Conservation (phyloP, 2,329 filamentous ascomycete genomes). For the Trichoderma guizhouense region DNA sequence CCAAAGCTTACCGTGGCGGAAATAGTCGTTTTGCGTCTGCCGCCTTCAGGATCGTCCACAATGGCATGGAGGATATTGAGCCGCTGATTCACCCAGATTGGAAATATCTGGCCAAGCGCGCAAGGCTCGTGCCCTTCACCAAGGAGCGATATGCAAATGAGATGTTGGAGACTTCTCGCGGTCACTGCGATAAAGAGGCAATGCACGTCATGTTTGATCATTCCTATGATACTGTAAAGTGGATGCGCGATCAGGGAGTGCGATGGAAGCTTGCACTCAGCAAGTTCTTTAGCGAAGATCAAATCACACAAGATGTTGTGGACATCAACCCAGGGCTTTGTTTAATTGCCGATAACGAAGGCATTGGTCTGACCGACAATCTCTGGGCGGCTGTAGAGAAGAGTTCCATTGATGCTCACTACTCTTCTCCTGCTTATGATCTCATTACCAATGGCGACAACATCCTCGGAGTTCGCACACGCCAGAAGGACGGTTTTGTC, state of each 20-base stretch:
- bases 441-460: no score
- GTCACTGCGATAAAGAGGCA: slow-evolving; percentile 50
- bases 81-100: slow-evolving; percentile 60
- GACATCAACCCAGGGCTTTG: slow-evolving; percentile 27
- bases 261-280: slow-evolving; percentile 47
- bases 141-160: slow-evolving; percentile 52
- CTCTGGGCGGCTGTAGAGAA: no score
- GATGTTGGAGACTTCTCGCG: slow-evolving; percentile 53
- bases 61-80: slow-evolving; percentile 54
- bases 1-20: slow-evolving; percentile 57
- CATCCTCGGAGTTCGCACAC: no score
- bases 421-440: no score
- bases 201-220: slow-evolving; percentile 48
- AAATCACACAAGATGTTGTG: no score
- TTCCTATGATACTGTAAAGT: slow-evolving; percentile 49
- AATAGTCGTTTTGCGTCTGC: slow-evolving; percentile 66
- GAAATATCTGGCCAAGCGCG: slow-evolving; percentile 41
- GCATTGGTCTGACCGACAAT: slow-evolving; percentile 44
- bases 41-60: slow-evolving; percentile 56
- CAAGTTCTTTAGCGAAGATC: no score
- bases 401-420: no score
- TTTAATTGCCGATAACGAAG: slow-evolving; percentile 61
- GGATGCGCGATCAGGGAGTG: slow-evolving; percentile 53
- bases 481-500: background rate
- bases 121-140: slow-evolving; percentile 59